Evolutionary conservation across 352 stramenopile genomes (phyloP).

Genomic region (Pythium aquatile): DNA sequence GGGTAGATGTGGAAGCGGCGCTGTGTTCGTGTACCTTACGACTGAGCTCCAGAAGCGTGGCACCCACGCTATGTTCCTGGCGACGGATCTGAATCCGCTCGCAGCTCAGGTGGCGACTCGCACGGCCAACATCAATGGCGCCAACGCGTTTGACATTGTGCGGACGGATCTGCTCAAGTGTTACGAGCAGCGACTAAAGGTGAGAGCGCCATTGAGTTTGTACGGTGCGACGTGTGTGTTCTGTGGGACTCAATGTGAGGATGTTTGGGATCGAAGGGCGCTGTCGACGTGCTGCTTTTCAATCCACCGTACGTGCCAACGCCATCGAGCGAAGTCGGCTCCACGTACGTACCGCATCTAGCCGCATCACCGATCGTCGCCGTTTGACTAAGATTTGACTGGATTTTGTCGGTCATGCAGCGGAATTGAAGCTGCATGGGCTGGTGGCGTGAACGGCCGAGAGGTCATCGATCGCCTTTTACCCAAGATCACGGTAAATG

Average conservation of each 20-base stretch:
- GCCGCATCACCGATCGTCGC: too few species aligned
- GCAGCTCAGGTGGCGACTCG: constrained; percentile 75
- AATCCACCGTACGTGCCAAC: constrained; percentile 99
- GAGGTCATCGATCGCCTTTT: constrained; percentile 96
- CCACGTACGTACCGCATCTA: constrained; percentile 45
- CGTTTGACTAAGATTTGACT: too few species aligned
- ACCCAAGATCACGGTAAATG: constrained; percentile 77
- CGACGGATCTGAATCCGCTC: constrained; percentile 94
- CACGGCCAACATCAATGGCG: constrained; percentile 87
- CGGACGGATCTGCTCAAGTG: constrained; percentile 84
- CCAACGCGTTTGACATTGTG: constrained; percentile 68
- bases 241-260: neutral
- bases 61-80: constrained; percentile 57
- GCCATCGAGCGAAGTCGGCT: constrained; percentile 93
- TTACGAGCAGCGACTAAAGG: constrained; percentile 54
- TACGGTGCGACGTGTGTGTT: neutral
- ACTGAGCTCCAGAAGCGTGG: constrained; percentile 73
- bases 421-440: constrained; percentile 96
- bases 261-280: constrained; percentile 22
- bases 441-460: constrained; percentile 91
- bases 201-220: constrained; percentile 13
- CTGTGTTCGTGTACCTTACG: constrained; percentile 70
- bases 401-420: constrained; percentile 26
- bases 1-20: constrained; percentile 54
- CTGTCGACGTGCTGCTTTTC: constrained; percentile 96